A percentile compares a stretch with the other conserved stretches of the same genome.
phyloP scores from a whole-genome alignment of 1,284 basidiomycete genomes.

The Fomitiporia mediterranea region DNA sequence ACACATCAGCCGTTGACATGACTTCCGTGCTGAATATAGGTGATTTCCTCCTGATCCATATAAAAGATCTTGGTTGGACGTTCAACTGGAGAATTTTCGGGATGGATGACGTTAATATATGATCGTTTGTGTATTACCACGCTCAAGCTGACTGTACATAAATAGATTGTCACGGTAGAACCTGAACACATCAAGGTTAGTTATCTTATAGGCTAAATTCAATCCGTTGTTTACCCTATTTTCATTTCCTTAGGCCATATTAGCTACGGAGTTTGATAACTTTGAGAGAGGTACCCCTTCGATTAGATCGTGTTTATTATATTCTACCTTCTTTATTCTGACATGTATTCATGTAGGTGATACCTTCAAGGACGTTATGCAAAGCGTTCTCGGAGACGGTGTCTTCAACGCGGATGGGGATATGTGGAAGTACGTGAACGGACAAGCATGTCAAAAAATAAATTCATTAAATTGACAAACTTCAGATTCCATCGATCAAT shows the following conservation, averaged over 20 bases:
- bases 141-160: not conserved
- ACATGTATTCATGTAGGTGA: conserved; percentile 23
- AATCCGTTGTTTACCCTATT: not conserved
- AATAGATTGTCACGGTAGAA: conserved; percentile 31
- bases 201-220: not conserved
- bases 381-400: conserved; percentile 39
- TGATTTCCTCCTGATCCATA: no score
- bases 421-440: conserved; percentile 21
- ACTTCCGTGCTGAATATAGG: no score
- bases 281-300: conserved; percentile 37
- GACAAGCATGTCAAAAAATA: not conserved
- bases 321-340: not conserved
- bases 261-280: conserved; percentile 40
- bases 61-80: conserved; percentile 22
- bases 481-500: conserved; percentile 25
- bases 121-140: not conserved
- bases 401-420: conserved; percentile 45
- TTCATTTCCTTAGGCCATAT: conserved; percentile 28
- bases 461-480: not conserved
- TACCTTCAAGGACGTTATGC: conserved; percentile 30
- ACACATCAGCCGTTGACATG: not conserved
- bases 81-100: conserved; percentile 32
- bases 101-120: conserved; percentile 25
- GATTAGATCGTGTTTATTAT: not conserved
- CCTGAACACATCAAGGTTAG: conserved; percentile 33